Conservation (phyloP, 2,329 filamentous ascomycete genomes). For the Monosporascus ibericus region DNA sequence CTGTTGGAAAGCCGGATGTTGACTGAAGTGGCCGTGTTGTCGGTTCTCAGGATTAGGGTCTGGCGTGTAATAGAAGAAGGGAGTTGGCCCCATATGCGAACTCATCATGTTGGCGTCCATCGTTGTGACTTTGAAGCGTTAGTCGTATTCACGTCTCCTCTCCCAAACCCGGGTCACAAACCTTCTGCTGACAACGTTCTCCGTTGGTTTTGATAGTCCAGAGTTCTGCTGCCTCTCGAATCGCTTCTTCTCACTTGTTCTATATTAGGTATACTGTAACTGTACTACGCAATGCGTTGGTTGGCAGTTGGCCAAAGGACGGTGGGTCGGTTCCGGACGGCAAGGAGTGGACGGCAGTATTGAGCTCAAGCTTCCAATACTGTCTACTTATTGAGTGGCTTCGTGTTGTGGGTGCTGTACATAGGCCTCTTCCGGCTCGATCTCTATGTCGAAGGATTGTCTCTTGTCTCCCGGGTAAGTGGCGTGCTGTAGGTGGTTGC, state of each 20-base stretch:
- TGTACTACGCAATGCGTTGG: conserved; percentile 24
- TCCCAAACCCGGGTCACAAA: conserved; percentile 19
- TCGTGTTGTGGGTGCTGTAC: conserved; percentile 22
- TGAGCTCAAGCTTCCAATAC: conserved; percentile 13
- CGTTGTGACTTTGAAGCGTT: conserved; percentile 26
- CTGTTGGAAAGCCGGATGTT: conserved; percentile 50
- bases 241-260: conserved; percentile 15
- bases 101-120: conserved; percentile 61
- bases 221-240: conserved; percentile 1
- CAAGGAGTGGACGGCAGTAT: conserved; percentile 28
- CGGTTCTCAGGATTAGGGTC: conserved; percentile 66
- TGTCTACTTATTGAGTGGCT: conserved; percentile 22
- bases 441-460: conserved; percentile 5
- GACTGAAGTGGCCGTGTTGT: conserved; percentile 71
- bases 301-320: conserved; percentile 29
- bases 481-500: conserved; percentile 11
- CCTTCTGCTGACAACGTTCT: conserved; percentile 18
- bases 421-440: conserved; percentile 15
- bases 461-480: conserved; percentile 18
- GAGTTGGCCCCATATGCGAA: conserved; percentile 60
- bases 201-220: conserved; percentile 2
- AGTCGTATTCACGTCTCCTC: conserved; percentile 13
- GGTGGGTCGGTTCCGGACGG: conserved; percentile 27
- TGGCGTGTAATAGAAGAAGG: conserved; percentile 84
- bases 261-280: conserved; percentile 26